These are phyloP conservation scores for Russula lepida DNA, from an alignment of 768 basidiomycete species.

Conservation along the genomic window DNA sequence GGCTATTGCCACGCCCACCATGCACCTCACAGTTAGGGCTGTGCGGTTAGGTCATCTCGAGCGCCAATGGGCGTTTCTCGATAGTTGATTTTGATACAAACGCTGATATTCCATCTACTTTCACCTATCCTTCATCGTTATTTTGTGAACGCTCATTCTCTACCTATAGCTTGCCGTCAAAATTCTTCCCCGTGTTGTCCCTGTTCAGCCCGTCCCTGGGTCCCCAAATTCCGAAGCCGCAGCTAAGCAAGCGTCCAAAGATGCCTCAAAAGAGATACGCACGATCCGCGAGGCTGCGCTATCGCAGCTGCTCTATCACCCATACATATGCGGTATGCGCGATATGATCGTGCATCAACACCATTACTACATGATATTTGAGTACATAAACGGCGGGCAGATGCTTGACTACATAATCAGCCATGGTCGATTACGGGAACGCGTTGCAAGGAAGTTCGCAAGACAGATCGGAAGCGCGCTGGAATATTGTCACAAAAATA, in stretches of 20 bases:
- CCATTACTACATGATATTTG: slow-evolving; percentile 99
- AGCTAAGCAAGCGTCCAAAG: slow-evolving; percentile 76
- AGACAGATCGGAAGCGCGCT: slow-evolving; percentile 94
- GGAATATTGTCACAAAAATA: slow-evolving; percentile 96
- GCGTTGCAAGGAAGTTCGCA: slow-evolving; percentile 95
- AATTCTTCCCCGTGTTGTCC: slow-evolving; percentile 84
- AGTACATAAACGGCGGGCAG: slow-evolving; percentile 98
- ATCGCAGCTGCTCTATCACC: slow-evolving; percentile 93
- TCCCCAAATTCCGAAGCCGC: slow-evolving; percentile 46
- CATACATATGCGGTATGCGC: slow-evolving; percentile 98
- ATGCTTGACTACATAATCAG: slow-evolving; percentile 99
- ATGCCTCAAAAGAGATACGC: slow-evolving; percentile 92
- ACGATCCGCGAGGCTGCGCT: slow-evolving; percentile 94
- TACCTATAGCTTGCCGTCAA: slow-evolving; percentile 84
- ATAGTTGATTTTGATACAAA: neutral
- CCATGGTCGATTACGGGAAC: slow-evolving; percentile 89
- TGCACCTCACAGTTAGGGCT: neutral
- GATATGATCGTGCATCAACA: slow-evolving; percentile 97
- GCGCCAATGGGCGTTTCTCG: slow-evolving; percentile 1
- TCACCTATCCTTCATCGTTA: neutral
- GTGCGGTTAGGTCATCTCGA: slow-evolving; percentile 4
- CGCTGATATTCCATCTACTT: neutral
- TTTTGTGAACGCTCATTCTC: neutral
- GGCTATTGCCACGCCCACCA: neutral
- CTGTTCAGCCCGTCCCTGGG: slow-evolving; percentile 42